Base-by-base conservation (phyloP, 1,139 yeast genomes). In the Saccharomycopsis hybrid region DNA sequence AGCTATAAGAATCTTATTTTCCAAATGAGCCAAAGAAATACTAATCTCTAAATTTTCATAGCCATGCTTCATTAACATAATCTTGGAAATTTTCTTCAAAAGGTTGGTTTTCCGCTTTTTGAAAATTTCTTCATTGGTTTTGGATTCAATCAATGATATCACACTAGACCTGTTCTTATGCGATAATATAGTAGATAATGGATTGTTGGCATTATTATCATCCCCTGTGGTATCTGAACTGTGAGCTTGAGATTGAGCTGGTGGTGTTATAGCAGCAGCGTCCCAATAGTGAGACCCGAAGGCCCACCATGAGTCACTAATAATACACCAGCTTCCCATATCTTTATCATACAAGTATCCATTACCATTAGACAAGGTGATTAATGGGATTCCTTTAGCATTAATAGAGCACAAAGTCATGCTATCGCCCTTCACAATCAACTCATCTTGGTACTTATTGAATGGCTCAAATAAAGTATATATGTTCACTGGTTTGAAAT, bases 261-360 rank as follows among this genome's bases (percentile, higher is more conserved):
- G 18, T 18, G 18, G 18, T 18, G 18, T 18, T 18, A 18, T 18
- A n/a, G 35, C 40, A 9, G 70, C 68, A 13, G 88, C 76, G 64
- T 92, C 94, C 98, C 98, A 94, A 66, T 88, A 92, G 62, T 90
- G 96, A 0, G 97, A 89, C 0, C 97, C 97, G 67, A 89, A 87
- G 0, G 96, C 95, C 97, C 97, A 94, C 97, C 98, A 94, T 1
- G 95, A 80, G 63, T 94, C 98, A 54, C 92, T 78, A 2, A 92
- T 76, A 8, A 94, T 72, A 47, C 84, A 80, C 98, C 98, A 94
- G 0, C 78, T 68, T 35, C 76, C 78, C 80, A 94, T 76, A 48
- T 77, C 80, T 38, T 69, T 68, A 58, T 87, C 86, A 65, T 77
- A 94, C 46, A 92, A 71, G 64, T 82, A 92, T 0, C 96, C 97